Evolutionary conservation across 2,329 filamentous ascomycete genomes (phyloP).

Genomic region (Monosporascus sp.): DNA sequence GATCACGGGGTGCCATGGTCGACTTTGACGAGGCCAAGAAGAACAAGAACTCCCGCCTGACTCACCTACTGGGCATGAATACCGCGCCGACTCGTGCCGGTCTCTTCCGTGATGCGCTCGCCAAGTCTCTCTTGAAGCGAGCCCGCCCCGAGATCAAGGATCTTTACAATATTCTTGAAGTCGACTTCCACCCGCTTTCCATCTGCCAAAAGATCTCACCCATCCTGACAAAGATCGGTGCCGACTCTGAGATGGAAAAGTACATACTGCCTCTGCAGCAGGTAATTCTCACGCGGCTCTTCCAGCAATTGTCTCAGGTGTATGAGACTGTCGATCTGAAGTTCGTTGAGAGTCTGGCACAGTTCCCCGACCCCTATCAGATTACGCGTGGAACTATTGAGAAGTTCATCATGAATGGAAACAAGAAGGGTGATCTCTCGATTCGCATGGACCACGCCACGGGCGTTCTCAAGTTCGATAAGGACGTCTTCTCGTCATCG

Average conservation of each 20-base stretch:
- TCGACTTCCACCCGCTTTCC: slow-evolving; percentile 96
- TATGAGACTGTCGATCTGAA: slow-evolving; percentile 95
- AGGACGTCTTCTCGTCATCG: slow-evolving; percentile 94
- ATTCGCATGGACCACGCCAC: slow-evolving; percentile 96
- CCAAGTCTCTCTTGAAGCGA: slow-evolving; percentile 89
- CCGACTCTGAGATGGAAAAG: slow-evolving; percentile 93
- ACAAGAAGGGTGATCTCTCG: slow-evolving; percentile 97
- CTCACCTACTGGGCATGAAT: slow-evolving; percentile 90
- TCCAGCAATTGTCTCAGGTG: slow-evolving; percentile 98
- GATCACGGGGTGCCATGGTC: slow-evolving; percentile 90
- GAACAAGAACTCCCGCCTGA: slow-evolving; percentile 97
- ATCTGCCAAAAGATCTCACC: slow-evolving; percentile 99
- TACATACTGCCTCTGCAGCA: slow-evolving; percentile 95
- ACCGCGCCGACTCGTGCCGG: slow-evolving; percentile 81
- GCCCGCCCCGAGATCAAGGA: slow-evolving; percentile 92
- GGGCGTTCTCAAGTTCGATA: slow-evolving; percentile 93
- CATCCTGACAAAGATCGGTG: slow-evolving; percentile 87
- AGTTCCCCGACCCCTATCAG: slow-evolving; percentile 96
- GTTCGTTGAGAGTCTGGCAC: slow-evolving; percentile 88
- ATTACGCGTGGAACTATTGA: slow-evolving; percentile 87
- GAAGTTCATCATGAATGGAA: slow-evolving; percentile 99
- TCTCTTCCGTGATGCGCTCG: slow-evolving; percentile 92
- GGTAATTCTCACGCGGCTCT: slow-evolving; percentile 94
- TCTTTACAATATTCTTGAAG: slow-evolving; percentile 97
- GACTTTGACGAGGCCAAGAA: slow-evolving; percentile 96